A percentile compares a stretch with the other conserved stretches of the same genome.
These are phyloP conservation scores for Lepiota brunneoincarnata DNA, from an alignment of 768 basidiomycete species.

Conservation along the genomic window DNA sequence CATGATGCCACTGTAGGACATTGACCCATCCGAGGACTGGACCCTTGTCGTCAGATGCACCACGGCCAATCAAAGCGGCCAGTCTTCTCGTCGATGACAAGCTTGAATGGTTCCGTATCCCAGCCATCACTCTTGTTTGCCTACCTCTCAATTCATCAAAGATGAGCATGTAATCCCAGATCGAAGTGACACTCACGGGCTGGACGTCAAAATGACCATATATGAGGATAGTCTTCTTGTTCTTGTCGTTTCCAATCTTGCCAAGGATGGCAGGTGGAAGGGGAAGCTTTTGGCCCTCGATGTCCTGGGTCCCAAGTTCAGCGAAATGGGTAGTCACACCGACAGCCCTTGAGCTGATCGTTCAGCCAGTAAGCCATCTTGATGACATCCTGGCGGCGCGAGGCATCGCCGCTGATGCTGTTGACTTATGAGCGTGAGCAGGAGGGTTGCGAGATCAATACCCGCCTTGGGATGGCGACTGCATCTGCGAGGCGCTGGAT, in stretches of 20 bases:
- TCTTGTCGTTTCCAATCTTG: slow-evolving; percentile 74
- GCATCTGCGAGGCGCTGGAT: slow-evolving; percentile 78
- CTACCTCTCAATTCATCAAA: slow-evolving; percentile 18
- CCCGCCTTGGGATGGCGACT: slow-evolving; percentile 77
- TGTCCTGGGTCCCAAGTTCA: slow-evolving; percentile 72
- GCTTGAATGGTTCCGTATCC: slow-evolving; percentile 81
- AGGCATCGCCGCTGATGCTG: slow-evolving; percentile 71
- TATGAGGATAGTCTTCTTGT: slow-evolving; percentile 90
- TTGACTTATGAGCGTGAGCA: neutral
- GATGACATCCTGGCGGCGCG: slow-evolving; percentile 72
- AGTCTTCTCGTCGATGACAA: slow-evolving; percentile 44
- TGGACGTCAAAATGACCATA: slow-evolving; percentile 98
- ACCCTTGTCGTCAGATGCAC: slow-evolving; percentile 89
- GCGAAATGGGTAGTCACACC: slow-evolving; percentile 75
- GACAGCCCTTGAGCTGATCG: slow-evolving; percentile 64
- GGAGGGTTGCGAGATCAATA: slow-evolving; percentile 18
- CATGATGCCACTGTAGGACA: slow-evolving; percentile 79
- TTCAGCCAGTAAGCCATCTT: slow-evolving; percentile 86
- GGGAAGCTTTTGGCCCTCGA: slow-evolving; percentile 63
- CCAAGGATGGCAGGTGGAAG: slow-evolving; percentile 87
- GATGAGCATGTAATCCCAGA: neutral
- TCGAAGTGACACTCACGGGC: slow-evolving; percentile 51
- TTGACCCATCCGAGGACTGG: slow-evolving; percentile 89
- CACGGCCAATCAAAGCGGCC: slow-evolving; percentile 79
- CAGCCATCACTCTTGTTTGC: slow-evolving; percentile 72